phyloP scores from a whole-genome alignment of 1,139 yeast genomes.

The Geotrichum aggregatum region DNA sequence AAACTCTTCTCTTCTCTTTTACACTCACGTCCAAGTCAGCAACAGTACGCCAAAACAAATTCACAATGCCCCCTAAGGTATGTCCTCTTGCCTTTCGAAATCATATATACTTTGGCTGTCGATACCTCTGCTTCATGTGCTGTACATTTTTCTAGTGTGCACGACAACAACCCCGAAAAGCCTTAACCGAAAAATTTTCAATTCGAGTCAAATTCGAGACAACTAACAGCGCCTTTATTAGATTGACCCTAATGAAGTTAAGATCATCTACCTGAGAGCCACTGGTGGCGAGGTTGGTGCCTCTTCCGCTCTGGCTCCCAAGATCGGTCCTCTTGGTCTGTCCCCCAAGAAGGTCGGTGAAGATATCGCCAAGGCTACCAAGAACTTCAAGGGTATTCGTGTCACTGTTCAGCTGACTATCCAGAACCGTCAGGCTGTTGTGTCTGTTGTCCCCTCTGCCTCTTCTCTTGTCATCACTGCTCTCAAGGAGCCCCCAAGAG shows the following conservation, averaged over 20 bases:
- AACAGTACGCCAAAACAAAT: constrained; percentile 18
- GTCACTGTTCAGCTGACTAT: constrained; percentile 98
- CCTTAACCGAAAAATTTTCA: not conserved
- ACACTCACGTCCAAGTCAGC: constrained; percentile 14
- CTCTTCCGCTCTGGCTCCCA: constrained; percentile 98
- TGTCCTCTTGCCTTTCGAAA: too few species aligned
- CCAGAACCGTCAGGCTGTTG: constrained; percentile 99
- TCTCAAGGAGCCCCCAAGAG: constrained; percentile 99
- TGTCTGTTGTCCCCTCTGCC: constrained; percentile 99
- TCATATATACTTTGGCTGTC: too few species aligned
- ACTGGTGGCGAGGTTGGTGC: constrained; percentile 99
- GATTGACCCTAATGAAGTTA: constrained; percentile 98
- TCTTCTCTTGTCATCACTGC: constrained; percentile 98
- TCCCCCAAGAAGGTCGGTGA: constrained; percentile 99
- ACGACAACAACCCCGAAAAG: too few species aligned
- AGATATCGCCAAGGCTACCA: constrained; percentile 99
- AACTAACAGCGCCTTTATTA: constrained; percentile 31
- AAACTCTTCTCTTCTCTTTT: constrained; percentile 11
- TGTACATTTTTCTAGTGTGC: not conserved
- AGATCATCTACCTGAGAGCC: constrained; percentile 98
- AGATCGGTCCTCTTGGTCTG: constrained; percentile 99
- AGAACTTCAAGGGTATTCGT: constrained; percentile 97
- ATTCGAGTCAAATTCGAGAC: not conserved
- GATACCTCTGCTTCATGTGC: not conserved
- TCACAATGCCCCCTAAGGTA: constrained; percentile 24